Evolutionary conservation across 2,329 filamentous ascomycete genomes (phyloP), one percentile per base, ranked within the genome.

Genomic region (Tolypocladium amazonense): DNA sequence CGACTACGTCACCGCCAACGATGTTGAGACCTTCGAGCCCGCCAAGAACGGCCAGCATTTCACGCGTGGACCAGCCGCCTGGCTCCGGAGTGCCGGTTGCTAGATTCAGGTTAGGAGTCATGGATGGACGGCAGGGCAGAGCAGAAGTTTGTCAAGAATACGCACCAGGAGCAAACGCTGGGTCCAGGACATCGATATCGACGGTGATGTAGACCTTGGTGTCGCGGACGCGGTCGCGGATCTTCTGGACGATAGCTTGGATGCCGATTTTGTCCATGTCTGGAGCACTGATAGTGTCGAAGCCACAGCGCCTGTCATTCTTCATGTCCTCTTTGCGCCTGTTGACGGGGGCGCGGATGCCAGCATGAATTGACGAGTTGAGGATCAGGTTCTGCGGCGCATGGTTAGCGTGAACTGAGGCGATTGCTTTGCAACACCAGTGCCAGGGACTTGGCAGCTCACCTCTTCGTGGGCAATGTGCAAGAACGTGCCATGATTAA

Each of bases 31-130:
- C 82, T 73, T 94, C 90, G 35, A 95, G 81, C 0, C 88, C 90
- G 41, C 89, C 77, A 68, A 95, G 72, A 59, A 95, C 89, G 7
- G 87, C 79, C 61, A 94, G 91, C 64, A 95, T 76, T 75, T 95
- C 90, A 53, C 90, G 79, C 25, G 88, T 92, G 3, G 88, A 92
- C 90, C 90, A 95, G 30, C 90, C 90, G 61, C 90, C 90, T 0
- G 89, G 87, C 75, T 94, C 90, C 0, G 90, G 90, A 0, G 90
- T 94, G 0, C 90, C 90, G 0, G 90, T 93, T 1, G 86, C 88
- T 3, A 88, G 38, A 33, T 25, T 18, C 50, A 18, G 30, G 50
- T 53, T 11, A 53, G 50, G n/a, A 35, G 11, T 43, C 33, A 56
- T 5, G 18, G 20, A 43, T 25, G 18, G 4, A 8, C 35, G 35